phyloP scores from a whole-genome alignment of 108 stramenopile genomes.

The Seminavis robusta region DNA sequence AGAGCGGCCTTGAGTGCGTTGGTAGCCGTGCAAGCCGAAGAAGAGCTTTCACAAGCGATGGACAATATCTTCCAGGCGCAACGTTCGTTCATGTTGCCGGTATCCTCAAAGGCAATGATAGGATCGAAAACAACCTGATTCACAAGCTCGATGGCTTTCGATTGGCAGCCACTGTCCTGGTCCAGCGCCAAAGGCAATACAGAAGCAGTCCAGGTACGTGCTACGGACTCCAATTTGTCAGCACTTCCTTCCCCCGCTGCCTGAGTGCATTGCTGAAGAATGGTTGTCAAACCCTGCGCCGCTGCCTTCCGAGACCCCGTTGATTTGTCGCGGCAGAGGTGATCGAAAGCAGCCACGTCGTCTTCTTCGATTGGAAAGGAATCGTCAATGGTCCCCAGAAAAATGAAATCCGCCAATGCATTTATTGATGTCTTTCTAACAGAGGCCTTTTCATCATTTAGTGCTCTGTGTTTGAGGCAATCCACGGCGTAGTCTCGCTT shows the following conservation, averaged over 20 bases:
- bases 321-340: slow-evolving; percentile 62
- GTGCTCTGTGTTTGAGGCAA: no score
- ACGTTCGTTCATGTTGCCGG: not conserved
- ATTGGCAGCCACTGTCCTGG: slow-evolving; percentile 48
- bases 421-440: slow-evolving; percentile 64
- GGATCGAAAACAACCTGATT: slow-evolving; percentile 55
- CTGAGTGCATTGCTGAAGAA: slow-evolving; percentile 26
- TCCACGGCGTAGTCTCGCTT: no score
- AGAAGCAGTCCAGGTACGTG: slow-evolving; percentile 64
- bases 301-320: slow-evolving; percentile 72
- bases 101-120: slow-evolving; percentile 39
- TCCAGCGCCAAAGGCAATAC: slow-evolving; percentile 74
- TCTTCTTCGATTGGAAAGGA: slow-evolving; percentile 5
- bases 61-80: slow-evolving; percentile 1
- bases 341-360: slow-evolving; percentile 57
- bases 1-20: no score
- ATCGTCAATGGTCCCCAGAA: slow-evolving; percentile 14
- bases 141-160: slow-evolving; percentile 63
- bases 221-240: slow-evolving; percentile 17
- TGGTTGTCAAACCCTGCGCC: slow-evolving; percentile 57
- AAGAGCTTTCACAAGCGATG: not conserved
- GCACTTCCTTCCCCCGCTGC: not conserved
- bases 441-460: slow-evolving; percentile 61
- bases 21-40: no score
- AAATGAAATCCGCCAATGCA: slow-evolving; percentile 51